A percentile compares a stretch with the other conserved stretches of the same genome.
Conservation (phyloP, 176 grass and related monocot species). For the Ampelocalamus luodianensis region DNA sequence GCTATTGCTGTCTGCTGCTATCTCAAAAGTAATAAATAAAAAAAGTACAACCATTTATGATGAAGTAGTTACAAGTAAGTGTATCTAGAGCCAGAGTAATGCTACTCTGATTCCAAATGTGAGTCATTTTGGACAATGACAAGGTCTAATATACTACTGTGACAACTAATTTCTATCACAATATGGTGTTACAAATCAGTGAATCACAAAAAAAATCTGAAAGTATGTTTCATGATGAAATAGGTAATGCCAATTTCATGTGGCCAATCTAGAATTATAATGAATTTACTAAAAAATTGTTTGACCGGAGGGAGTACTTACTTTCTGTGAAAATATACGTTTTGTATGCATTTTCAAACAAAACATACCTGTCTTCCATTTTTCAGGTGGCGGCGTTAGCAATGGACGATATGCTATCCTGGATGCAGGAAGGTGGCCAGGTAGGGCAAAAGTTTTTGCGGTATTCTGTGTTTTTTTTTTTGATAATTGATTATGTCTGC, state of each 20-base stretch:
- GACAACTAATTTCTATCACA: background rate
- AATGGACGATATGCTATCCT: constrained; percentile 98
- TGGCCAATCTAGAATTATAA: constrained; percentile 15
- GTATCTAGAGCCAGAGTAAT: background rate
- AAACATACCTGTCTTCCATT: background rate
- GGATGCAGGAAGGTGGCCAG: constrained; percentile 98
- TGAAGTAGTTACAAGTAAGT: background rate
- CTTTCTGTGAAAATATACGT: background rate
- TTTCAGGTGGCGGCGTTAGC: constrained; percentile 88
- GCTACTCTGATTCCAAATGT: constrained; percentile 2
- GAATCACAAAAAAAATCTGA: background rate
- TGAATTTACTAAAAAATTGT: background rate
- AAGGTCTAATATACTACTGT: background rate
- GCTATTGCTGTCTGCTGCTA: constrained; percentile 7
- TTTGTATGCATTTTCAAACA: constrained; percentile 11
- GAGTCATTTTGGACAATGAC: background rate
- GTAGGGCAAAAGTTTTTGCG: constrained; percentile 45
- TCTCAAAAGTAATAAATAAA: background rate
- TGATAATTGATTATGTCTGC: constrained; percentile 39
- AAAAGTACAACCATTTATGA: background rate
- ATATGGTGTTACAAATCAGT: background rate
- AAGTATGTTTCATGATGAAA: constrained; percentile 33
- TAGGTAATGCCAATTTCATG: constrained; percentile 2
- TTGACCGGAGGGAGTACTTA: background rate
- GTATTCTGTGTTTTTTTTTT: background rate